Percentiles rank a stretch among this genome's conserved stretches.
phyloP scores from a whole-genome alignment of 352 stramenopile genomes.

The Achlya hypogyna region DNA sequence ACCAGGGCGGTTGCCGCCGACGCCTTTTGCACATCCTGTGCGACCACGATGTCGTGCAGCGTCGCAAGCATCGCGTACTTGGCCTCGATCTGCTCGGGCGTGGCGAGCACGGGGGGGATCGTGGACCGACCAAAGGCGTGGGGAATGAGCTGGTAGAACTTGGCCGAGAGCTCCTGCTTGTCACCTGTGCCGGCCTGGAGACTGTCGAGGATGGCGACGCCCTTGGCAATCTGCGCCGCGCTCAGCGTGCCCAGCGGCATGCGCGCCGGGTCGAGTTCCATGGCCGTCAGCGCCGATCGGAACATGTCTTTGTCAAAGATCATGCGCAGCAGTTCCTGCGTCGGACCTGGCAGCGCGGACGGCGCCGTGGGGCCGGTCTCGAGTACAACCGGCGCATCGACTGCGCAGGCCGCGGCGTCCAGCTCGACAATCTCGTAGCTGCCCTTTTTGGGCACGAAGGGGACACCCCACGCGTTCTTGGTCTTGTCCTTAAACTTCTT shows the following conservation, averaged over 20 bases:
- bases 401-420: conserved; percentile 13
- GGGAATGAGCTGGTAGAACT: conserved; percentile 30
- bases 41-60: conserved; percentile 28
- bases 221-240: conserved; percentile 25
- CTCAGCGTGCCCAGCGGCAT: conserved; percentile 28
- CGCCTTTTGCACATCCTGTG: conserved; percentile 24
- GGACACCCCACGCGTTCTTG: conserved; percentile 24
- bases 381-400: background rate
- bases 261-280: conserved; percentile 27
- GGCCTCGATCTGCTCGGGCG: conserved; percentile 20
- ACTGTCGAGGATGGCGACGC: conserved; percentile 26
- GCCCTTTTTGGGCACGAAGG: conserved; percentile 23
- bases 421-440: conserved; percentile 31
- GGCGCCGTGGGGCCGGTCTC: background rate
- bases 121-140: conserved; percentile 23
- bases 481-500: conserved; percentile 29
- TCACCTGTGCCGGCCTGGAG: conserved; percentile 19
- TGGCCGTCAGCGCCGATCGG: conserved; percentile 20
- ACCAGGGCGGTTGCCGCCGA: background rate
- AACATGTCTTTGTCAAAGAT: conserved; percentile 34
- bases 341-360: conserved; percentile 21
- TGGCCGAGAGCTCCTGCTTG: conserved; percentile 17
- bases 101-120: conserved; percentile 25
- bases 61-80: conserved; percentile 32
- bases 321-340: conserved; percentile 25